These are phyloP conservation scores for Ophiosphaerella herpotricha DNA, from an alignment of 2,329 filamentous ascomycete species.

Conservation along the genomic window DNA sequence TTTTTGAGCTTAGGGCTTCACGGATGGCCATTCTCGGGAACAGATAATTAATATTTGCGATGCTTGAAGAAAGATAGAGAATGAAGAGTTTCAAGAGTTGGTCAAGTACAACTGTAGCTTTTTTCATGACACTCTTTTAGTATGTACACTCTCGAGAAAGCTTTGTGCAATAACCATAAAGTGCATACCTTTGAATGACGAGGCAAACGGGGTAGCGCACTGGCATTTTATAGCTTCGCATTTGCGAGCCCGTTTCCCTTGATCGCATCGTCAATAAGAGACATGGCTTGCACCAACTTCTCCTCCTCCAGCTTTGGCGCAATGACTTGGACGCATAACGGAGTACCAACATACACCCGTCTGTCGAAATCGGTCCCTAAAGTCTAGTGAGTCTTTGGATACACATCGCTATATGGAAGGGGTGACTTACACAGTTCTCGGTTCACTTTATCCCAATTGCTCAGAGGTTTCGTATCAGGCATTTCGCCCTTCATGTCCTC, in stretches of 20 bases:
- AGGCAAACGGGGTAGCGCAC: too few relatives aligned
- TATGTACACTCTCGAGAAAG: too few relatives aligned
- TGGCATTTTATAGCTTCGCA: conserved; percentile 17
- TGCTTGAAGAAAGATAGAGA: too few relatives aligned
- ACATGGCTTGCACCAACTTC: conserved; percentile 59
- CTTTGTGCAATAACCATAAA: too few relatives aligned
- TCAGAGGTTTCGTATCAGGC: conserved; percentile 44
- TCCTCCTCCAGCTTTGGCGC: conserved; percentile 61
- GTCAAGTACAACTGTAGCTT: background rate
- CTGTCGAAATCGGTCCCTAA: conserved; percentile 56
- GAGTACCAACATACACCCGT: conserved; percentile 58
- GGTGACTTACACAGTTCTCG: conserved; percentile 57
- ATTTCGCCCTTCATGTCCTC: conserved; percentile 58
- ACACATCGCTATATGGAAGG: background rate
- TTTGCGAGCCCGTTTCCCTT: conserved; percentile 14
- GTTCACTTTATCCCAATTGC: conserved; percentile 66
- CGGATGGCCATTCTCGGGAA: conserved; percentile 18
- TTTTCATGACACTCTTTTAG: background rate
- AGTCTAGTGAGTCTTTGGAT: conserved; percentile 3
- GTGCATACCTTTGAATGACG: too few relatives aligned
- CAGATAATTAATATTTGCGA: too few relatives aligned
- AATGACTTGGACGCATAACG: conserved; percentile 62
- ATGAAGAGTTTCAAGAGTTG: background rate
- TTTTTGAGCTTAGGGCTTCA: conserved; percentile 28
- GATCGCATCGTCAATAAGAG: conserved; percentile 55